These are phyloP conservation scores for Lavandula angustifolia DNA, from an alignment of 257 asterid species.

Conservation along the genomic window DNA sequence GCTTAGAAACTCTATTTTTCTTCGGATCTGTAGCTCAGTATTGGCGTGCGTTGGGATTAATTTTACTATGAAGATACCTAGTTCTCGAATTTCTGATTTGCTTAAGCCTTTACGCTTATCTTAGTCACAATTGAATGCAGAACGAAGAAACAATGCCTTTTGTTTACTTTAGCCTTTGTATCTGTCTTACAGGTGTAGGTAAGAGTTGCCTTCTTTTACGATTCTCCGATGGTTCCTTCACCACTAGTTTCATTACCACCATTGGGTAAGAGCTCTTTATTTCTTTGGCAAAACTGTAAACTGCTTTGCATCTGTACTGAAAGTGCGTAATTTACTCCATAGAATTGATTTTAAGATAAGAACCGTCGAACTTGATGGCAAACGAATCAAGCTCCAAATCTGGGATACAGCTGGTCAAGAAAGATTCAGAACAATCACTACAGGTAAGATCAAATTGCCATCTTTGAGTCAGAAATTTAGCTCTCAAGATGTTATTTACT, in stretches of 20 bases:
- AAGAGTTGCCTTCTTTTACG: slow-evolving; percentile 93
- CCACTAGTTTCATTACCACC: slow-evolving; percentile 84
- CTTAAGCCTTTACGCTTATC: neutral
- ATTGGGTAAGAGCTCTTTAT: slow-evolving; percentile 45
- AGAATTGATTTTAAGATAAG: slow-evolving; percentile 68
- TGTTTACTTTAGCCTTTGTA: slow-evolving; percentile 9
- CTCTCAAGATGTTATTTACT: slow-evolving; percentile 1
- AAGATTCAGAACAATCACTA: slow-evolving; percentile 59
- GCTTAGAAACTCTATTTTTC: neutral
- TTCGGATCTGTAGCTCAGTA: slow-evolving; percentile 35
- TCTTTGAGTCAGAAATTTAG: slow-evolving; percentile 16
- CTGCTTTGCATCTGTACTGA: slow-evolving; percentile 31
- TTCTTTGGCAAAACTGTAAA: slow-evolving; percentile 10
- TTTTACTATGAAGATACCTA: neutral
- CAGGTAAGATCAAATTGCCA: slow-evolving; percentile 41
- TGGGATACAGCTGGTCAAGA: slow-evolving; percentile 79
- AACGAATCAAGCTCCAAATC: slow-evolving; percentile 64
- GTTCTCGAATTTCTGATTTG: slow-evolving; percentile 1
- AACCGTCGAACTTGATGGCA: slow-evolving; percentile 62
- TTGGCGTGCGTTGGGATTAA: slow-evolving; percentile 2
- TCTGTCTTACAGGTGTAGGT: slow-evolving; percentile 58
- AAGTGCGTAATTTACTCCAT: slow-evolving; percentile 26
- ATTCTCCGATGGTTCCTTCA: slow-evolving; percentile 90
- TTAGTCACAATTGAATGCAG: slow-evolving; percentile 15
- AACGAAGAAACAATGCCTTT: neutral